Evolutionary conservation across 495 filamentous ascomycete species (phyloP), one percentile per base, ranked within the genome.

Genomic region (Bryoglossum gracile): DNA sequence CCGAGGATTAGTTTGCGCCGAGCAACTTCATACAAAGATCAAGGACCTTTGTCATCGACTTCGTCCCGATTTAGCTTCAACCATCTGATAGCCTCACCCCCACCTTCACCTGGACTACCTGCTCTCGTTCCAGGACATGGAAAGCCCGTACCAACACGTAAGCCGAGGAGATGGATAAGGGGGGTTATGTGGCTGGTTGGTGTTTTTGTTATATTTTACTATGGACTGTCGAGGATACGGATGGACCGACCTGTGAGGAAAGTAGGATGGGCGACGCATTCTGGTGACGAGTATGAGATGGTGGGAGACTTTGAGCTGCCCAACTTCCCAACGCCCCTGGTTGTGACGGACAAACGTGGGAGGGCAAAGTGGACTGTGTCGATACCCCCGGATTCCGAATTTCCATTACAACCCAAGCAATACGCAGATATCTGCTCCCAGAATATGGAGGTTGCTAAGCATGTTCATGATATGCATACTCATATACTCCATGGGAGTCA

Each of bases 321-420:
- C 2, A 65, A 73, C 4, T 70, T 75, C 17, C 78, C 80, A n/a
- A 73, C 74, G 3, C 75, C 80, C 0, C 70, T 85, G 23, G 61
- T 78, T 1, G 65, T 85, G 13, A 71, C 71, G 5, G 78, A 85
- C 57, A 64, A 68, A 24, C 65, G 65, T 33, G 79, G 77, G 11
- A 69, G 65, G 28, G 56, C 74, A 4, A 81, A 71, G 56, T 88
- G 85, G 85, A 87, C 84, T 0, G 72, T 87, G 0, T 77, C 72
- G 1, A 86, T 89, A 22, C 85, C 85, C 2, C 65, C 66, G 3
- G 68, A 59, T 25, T 66, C 67, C 28, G 54, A 62, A 10, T 85
- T 85, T 38, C 83, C 84, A 9, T 60, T 87, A n/a, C 57, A 65
- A 8, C 67, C 71, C 8, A 48, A 66, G 16, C 71, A 83, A 43